Evolutionary conservation across 1,139 yeast species (phyloP), one percentile per base, ranked within the genome.

Genomic region (Suhomyces kunorum): DNA sequence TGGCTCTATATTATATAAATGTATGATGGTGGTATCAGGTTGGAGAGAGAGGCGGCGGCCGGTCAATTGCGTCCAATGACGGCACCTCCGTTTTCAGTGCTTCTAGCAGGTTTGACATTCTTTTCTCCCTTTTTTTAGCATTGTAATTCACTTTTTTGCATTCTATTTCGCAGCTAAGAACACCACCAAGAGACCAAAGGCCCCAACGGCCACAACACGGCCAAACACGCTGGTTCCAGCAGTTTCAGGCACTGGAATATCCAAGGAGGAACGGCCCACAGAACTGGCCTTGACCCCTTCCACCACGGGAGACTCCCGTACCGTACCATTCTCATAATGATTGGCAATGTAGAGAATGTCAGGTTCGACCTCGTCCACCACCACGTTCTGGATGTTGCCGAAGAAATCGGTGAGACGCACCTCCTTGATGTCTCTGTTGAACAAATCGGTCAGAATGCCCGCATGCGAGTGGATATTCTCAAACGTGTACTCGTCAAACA

Each of bases 331-430:
- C 17, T 54, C 56, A 26, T 59, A 50, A 31, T 61, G 66, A 42
- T 58, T 61, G 18, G 63, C 53, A n/a, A 59, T 51, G 41, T 63
- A 64, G 34, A 76, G 58, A 28, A 76, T 54, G 38, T 69, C 78
- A 17, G 65, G 65, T 41, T 78, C 82, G 9, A 68, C 75, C 22
- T 73, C 66, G 51, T 84, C 94, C 25, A 87, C 76, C 5, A 86
- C 76, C 2, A 87, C 87, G 43, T 84, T 80, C 60, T 90, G 98
- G 17, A 90, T 87, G 54, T 89, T 90, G 2, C 98, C 98, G 53
- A 94, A 90, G 63, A 92, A 92, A 58, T 94, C 98, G 0, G 98
- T 90, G 46, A 92, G 76, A 42, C 80, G 68, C 3, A 89, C 95
- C 28, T 85, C 80, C 8, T 76, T 71, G 31, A 86, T 72, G 45